A percentile compares a stretch with the other conserved stretches of the same genome.
Conservation (phyloP, 495 filamentous ascomycete genomes). For the Lophiotrema nucula region DNA sequence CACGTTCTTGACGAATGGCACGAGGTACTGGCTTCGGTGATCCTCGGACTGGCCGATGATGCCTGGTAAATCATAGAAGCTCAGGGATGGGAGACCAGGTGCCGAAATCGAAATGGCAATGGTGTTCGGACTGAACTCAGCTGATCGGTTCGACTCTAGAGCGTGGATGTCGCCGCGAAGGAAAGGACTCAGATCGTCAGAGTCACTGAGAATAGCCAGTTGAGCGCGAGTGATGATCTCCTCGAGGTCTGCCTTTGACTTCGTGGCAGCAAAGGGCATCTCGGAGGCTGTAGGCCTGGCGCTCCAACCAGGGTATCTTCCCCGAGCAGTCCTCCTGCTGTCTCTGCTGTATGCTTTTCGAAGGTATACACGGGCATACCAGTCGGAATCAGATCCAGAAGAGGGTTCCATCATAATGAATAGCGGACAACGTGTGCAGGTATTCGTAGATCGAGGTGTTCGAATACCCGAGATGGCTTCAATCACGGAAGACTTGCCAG, state of each 20-base stretch:
- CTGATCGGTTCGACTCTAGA: slow-evolving; percentile 36
- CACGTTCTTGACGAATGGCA: slow-evolving; percentile 65
- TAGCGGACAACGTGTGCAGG: slow-evolving; percentile 74
- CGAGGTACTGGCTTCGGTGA: slow-evolving; percentile 61
- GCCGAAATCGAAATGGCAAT: slow-evolving; percentile 71
- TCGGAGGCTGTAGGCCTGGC: slow-evolving; percentile 40
- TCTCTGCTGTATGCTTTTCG: slow-evolving; percentile 51
- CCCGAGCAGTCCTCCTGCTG: background rate
- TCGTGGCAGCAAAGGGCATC: slow-evolving; percentile 46
- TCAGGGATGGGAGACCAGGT: slow-evolving; percentile 64
- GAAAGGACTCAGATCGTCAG: background rate
- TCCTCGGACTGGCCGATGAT: slow-evolving; percentile 66
- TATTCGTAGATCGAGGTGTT: slow-evolving; percentile 64
- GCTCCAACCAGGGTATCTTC: slow-evolving; percentile 44
- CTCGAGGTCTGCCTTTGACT: slow-evolving; percentile 52
- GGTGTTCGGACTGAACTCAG: slow-evolving; percentile 75
- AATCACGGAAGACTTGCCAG: slow-evolving; percentile 79
- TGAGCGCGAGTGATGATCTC: slow-evolving; percentile 67
- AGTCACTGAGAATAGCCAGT: slow-evolving; percentile 55
- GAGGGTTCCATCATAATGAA: slow-evolving; percentile 69
- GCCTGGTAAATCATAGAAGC: slow-evolving; percentile 79
- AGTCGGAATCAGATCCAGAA: slow-evolving; percentile 43
- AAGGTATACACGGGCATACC: slow-evolving; percentile 64
- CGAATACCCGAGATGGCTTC: slow-evolving; percentile 77
- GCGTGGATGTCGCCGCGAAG: background rate